Evolutionary conservation across 805 yeast species (phyloP).

Genomic region (Wickerhamiella hasegawae): DNA sequence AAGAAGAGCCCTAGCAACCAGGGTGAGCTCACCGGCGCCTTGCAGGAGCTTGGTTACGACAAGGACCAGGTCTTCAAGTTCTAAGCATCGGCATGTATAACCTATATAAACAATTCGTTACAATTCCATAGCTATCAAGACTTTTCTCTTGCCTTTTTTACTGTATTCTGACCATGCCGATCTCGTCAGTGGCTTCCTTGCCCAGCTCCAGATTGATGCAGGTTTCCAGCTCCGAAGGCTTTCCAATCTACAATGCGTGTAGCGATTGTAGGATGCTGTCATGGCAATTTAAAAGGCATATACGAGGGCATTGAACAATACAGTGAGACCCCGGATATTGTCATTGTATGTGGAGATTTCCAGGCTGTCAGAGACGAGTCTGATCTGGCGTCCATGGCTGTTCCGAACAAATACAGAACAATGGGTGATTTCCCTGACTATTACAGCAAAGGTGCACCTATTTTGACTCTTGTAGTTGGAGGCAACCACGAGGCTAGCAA

Average conservation of each 20-base stretch:
- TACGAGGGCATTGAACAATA: conserved; percentile 6
- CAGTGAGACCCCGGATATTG: conserved; percentile 27
- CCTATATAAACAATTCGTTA: too few relatives aligned
- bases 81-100: conserved; percentile 23
- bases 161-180: too few relatives aligned
- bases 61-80: conserved; percentile 84
- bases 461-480: conserved; percentile 70
- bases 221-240: not conserved
- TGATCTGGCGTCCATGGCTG: conserved; percentile 57
- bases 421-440: conserved; percentile 73
- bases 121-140: too few relatives aligned
- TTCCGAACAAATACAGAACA: conserved; percentile 59
- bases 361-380: conserved; percentile 53
- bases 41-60: conserved; percentile 75
- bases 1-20: conserved; percentile 81
- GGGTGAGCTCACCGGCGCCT: conserved; percentile 82
- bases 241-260: conserved; percentile 10
- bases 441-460: conserved; percentile 49
- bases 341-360: conserved; percentile 82
- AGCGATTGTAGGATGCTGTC: conserved; percentile 17
- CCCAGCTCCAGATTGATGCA: not conserved
- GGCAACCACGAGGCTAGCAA: conserved; percentile 92
- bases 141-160: too few relatives aligned
- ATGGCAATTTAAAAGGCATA: conserved; percentile 12
- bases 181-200: too few relatives aligned